Percentiles rank a stretch among this genome's conserved stretches.
These are phyloP conservation scores for Terana coerulea DNA, from an alignment of 768 basidiomycete genomes.

Conservation along the genomic window DNA sequence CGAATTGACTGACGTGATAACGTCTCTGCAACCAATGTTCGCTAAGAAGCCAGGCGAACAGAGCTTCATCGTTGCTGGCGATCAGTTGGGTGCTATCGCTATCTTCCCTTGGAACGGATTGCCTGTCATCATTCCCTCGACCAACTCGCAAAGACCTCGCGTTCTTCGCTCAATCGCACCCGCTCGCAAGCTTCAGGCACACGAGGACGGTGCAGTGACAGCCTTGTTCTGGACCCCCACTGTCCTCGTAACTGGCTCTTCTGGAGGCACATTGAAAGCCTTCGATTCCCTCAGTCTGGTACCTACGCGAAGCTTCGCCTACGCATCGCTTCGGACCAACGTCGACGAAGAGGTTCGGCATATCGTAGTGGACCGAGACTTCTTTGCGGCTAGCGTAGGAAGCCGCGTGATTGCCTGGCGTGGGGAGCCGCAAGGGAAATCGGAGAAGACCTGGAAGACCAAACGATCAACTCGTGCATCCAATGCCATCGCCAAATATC, in stretches of 20 bases:
- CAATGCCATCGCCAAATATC: conserved; percentile 30
- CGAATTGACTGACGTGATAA: conserved; percentile 46
- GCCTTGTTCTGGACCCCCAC: conserved; percentile 57
- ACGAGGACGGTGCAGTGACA: conserved; percentile 60
- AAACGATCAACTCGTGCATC: conserved; percentile 19
- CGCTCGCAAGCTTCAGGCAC: conserved; percentile 53
- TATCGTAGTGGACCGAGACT: conserved; percentile 53
- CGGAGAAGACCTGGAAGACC: conserved; percentile 22
- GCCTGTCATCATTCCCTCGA: background rate
- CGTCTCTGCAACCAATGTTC: conserved; percentile 47
- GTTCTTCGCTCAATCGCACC: conserved; percentile 26
- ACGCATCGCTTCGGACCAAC: conserved; percentile 31
- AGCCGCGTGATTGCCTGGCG: conserved; percentile 66
- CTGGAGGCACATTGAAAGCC: conserved; percentile 51
- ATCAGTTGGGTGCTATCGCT: conserved; percentile 59
- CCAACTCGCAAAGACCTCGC: conserved; percentile 7
- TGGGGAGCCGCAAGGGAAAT: conserved; percentile 44
- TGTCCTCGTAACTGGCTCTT: conserved; percentile 65
- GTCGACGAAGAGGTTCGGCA: conserved; percentile 44
- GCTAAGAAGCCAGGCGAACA: conserved; percentile 30
- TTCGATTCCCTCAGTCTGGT: conserved; percentile 67
- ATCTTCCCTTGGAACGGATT: conserved; percentile 49
- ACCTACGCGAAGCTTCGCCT: conserved; percentile 50
- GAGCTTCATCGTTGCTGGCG: conserved; percentile 60
- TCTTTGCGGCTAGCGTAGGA: conserved; percentile 57